Evolutionary conservation across 495 filamentous ascomycete species (phyloP).

Genomic region (Wilcoxina mikolae): DNA sequence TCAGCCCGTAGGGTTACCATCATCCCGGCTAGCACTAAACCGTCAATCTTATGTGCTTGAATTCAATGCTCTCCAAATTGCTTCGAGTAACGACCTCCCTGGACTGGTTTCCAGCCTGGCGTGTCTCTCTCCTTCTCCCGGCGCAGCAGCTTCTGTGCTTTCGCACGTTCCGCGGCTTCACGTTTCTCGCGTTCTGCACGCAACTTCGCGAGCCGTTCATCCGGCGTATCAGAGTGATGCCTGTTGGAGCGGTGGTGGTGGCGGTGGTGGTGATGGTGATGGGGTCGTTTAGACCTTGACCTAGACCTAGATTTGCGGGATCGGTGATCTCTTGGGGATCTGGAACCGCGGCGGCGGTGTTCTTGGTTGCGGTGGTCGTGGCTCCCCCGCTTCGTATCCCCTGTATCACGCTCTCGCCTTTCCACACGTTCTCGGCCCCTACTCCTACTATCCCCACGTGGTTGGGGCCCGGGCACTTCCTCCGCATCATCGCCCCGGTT

Average conservation of each 20-base stretch:
- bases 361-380: slow-evolving; percentile 10
- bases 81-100: slow-evolving; percentile 24
- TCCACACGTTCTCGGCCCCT: slow-evolving; percentile 6
- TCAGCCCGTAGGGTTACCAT: too few relatives aligned
- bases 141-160: slow-evolving; percentile 14
- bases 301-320: slow-evolving; percentile 9
- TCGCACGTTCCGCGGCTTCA: slow-evolving; percentile 15
- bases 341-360: slow-evolving; percentile 9
- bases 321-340: slow-evolving; percentile 3
- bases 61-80: slow-evolving; percentile 18
- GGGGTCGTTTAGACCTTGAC: not conserved
- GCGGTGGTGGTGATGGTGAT: slow-evolving; percentile 11
- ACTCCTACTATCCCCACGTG: not conserved
- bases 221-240: not conserved
- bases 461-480: slow-evolving; percentile 3
- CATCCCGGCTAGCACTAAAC: too few relatives aligned
- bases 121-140: slow-evolving; percentile 17
- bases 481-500: not conserved
- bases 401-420: slow-evolving; percentile 8
- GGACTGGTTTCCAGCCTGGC: slow-evolving; percentile 21
- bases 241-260: not conserved
- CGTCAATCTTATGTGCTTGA: not conserved
- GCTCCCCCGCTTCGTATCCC: slow-evolving; percentile 3
- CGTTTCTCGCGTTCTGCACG: slow-evolving; percentile 14
- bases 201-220: not conserved